Base-by-base conservation (phyloP, 768 basidiomycete genomes). In the Tylopilus plumbeoviolaceoides region DNA sequence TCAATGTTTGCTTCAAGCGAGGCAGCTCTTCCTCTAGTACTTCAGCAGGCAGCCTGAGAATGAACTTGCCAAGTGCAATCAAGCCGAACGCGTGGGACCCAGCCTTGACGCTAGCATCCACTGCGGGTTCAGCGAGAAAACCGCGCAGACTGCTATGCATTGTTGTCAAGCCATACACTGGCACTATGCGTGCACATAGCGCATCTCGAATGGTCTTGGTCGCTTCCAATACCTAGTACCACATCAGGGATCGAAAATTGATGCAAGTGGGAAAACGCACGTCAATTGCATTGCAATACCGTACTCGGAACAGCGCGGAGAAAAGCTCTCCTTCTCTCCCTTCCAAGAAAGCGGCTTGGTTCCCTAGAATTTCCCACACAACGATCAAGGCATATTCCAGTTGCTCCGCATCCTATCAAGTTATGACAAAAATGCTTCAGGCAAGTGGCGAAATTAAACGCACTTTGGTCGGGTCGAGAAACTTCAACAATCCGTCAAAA, bases 11-110 rank as follows among this genome's bases (percentile, higher is more conserved):
- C 62, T 82, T 83, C 49, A 94, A 67, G 35, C 89, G 83, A 39
- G 91, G 91, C 39, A 94, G 66, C 59, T 93, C 91, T 59, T 94
- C 91, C 68, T 92, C 91, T 20, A 92, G 80, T 48, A 94, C 84
- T 64, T 92, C 89, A 2, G 83, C 76, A 15, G 91, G 91, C 17
- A 94, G 75, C 33, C 85, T 82, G 52, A 92, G 68, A 56, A 90
- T 83, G 57, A 91, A 91, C 69, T 89, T 91, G 33, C 88, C 90
- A 12, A 94, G 68, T 1, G 87, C 89, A 58, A 91, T 83, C 48
- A 94, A 75, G 5, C 90, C 91, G 69, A 91, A 93, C 5, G 89
- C 89, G 64, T 85, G 85, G 1, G 86, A 82, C 12, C 81, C 72
- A 6, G 85, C 75, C 64, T 83, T 88, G 49, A 77, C 73, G 33